These are phyloP conservation scores for Rhexocercosporidium sp. DNA, from an alignment of 2,329 filamentous ascomycete species.

Conservation along the genomic window DNA sequence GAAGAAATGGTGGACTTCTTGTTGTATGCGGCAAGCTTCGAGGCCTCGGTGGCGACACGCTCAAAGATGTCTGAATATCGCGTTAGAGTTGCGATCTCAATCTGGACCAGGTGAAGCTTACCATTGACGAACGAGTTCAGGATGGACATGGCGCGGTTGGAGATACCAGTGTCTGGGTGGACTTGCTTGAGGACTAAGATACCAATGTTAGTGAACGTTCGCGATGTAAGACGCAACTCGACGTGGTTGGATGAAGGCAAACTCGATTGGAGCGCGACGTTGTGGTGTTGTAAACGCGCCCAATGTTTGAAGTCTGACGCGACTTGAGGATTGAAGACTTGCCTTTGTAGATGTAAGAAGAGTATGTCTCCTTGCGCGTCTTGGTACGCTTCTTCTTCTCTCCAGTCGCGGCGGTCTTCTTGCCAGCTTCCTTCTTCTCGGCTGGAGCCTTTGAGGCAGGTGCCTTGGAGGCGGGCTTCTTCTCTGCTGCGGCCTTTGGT, in stretches of 20 bases:
- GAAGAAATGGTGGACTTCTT: conserved; percentile 99
- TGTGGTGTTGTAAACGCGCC: conserved; percentile 30
- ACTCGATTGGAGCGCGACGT: conserved; percentile 11
- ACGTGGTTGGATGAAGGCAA: conserved; percentile 7
- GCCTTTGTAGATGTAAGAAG: conserved; percentile 99
- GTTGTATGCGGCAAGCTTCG: conserved; percentile 99
- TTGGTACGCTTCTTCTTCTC: conserved; percentile 99
- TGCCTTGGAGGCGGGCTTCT: conserved; percentile 99
- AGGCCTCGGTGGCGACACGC: conserved; percentile 97
- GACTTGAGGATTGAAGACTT: conserved; percentile 45
- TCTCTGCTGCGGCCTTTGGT: conserved; percentile 90
- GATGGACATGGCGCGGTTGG: conserved; percentile 99
- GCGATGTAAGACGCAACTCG: conserved; percentile 32
- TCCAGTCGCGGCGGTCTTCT: conserved; percentile 96
- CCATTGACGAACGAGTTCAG: conserved; percentile 99
- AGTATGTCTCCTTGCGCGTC: conserved; percentile 99
- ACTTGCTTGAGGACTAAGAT: conserved; percentile 96
- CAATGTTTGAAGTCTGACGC: conserved; percentile 27
- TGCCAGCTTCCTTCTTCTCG: conserved; percentile 99
- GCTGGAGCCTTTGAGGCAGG: conserved; percentile 81
- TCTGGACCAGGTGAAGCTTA: conserved; percentile 52
- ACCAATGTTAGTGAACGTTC: conserved; percentile 45
- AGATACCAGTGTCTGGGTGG: conserved; percentile 99
- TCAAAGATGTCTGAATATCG: conserved; percentile 87
- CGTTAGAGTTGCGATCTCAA: conserved; percentile 33